Percentiles rank a stretch among this genome's conserved stretches.
These are phyloP conservation scores for Dichotomocladium elegans DNA, from an alignment of 371 early-diverging fungal species.

Conservation along the genomic window DNA sequence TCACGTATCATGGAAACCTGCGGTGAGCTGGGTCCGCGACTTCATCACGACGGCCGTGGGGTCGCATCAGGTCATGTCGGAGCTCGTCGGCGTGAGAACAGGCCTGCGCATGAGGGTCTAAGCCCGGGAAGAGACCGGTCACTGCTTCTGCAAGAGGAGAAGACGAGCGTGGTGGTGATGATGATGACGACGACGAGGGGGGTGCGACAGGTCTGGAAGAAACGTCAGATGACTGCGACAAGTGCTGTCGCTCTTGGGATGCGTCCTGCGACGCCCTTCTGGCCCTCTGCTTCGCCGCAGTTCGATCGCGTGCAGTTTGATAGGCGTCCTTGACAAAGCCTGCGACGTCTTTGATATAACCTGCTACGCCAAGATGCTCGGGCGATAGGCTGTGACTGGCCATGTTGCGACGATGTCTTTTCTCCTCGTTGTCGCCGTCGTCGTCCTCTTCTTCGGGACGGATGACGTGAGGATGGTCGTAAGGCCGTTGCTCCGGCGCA, in stretches of 20 bases:
- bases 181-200: not conserved
- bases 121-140: constrained; percentile 32
- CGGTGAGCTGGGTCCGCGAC: too few relatives aligned
- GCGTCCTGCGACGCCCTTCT: not conserved
- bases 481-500: constrained; percentile 33
- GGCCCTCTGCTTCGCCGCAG: constrained; percentile 2
- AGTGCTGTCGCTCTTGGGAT: not conserved
- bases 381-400: constrained; percentile 41
- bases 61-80: constrained; percentile 6
- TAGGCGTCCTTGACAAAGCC: constrained; percentile 43
- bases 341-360: constrained; percentile 47
- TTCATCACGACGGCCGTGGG: not conserved
- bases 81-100: constrained; percentile 10
- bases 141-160: constrained; percentile 28
- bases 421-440: constrained; percentile 1
- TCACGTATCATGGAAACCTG: too few relatives aligned
- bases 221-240: not conserved
- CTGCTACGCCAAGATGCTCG: constrained; percentile 41
- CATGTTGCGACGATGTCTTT: constrained; percentile 4
- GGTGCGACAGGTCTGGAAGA: too few relatives aligned
- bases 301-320: constrained; percentile 20
- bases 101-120: not conserved
- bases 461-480: constrained; percentile 20
- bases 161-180: not conserved
- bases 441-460: constrained; percentile 7